These are phyloP conservation scores for Sanghuangporus weigelae DNA, from an alignment of 1,284 basidiomycete genomes.

Conservation along the genomic window DNA sequence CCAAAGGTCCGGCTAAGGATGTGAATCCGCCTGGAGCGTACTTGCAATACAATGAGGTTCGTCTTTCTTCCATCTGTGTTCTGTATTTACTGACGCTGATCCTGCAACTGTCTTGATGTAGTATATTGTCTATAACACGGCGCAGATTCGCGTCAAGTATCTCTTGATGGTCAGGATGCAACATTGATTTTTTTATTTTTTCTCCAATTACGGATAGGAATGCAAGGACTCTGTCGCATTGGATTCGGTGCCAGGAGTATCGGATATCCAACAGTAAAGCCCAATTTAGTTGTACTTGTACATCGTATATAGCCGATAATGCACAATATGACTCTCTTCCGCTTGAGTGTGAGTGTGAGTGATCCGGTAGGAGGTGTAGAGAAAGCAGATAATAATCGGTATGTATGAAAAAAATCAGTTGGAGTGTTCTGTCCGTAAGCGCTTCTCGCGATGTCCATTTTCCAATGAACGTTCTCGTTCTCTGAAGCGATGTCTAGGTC, in stretches of 20 bases:
- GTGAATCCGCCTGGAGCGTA: constrained; percentile 27
- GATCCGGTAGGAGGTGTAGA: not conserved
- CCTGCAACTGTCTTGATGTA: constrained; percentile 17
- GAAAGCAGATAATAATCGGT: not conserved
- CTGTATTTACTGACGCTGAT: constrained; percentile 2
- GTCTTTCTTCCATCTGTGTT: not conserved
- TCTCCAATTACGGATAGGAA: not conserved
- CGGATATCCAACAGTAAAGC: not conserved
- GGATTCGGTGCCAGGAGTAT: not conserved
- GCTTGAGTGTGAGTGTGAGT: not conserved
- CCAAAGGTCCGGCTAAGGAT: constrained; percentile 41
- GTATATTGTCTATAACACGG: constrained; percentile 41
- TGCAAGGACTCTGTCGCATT: not conserved
- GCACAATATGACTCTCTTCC: not conserved
- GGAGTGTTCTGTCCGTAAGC: constrained; percentile 24
- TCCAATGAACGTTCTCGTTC: constrained; percentile 40
- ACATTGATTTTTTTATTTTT: constrained; percentile 4
- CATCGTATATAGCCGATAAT: constrained; percentile 1
- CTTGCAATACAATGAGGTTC: constrained; percentile 52
- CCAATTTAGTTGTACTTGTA: not conserved
- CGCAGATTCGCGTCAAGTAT: constrained; percentile 40
- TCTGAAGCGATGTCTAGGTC: constrained; percentile 34
- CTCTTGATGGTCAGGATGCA: constrained; percentile 38
- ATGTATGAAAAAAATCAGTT: not conserved
- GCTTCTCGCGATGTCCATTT: constrained; percentile 28